A percentile compares a stretch with the other conserved stretches of the same genome.
Evolutionary conservation across 805 yeast genomes (phyloP).

Genomic region (Myxozyma neglecta): DNA sequence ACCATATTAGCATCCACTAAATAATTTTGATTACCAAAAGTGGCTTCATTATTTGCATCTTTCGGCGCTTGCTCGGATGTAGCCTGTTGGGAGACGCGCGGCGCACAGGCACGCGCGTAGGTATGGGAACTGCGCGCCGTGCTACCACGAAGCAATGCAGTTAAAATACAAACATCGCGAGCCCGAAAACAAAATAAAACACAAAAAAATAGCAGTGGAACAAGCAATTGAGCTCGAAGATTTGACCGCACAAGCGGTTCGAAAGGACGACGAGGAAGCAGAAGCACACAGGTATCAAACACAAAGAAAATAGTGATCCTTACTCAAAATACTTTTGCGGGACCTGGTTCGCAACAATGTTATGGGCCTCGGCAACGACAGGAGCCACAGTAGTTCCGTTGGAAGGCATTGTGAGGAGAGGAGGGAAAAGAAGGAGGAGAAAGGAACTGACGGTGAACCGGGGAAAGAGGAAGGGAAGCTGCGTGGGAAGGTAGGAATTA

Average conservation of each 20-base stretch:
- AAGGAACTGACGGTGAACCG: background rate
- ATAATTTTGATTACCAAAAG: background rate
- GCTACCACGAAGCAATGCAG: background rate
- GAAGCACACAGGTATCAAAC: too few species aligned
- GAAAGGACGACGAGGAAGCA: too few species aligned
- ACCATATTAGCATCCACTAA: background rate
- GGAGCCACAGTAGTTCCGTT: constrained; percentile 14
- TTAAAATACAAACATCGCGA: background rate
- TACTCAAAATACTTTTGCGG: constrained; percentile 37
- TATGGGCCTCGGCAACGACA: constrained; percentile 36
- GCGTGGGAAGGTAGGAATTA: background rate
- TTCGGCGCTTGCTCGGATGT: too few species aligned
- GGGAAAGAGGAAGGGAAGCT: background rate
- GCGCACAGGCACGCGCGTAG: background rate
- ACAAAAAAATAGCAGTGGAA: background rate
- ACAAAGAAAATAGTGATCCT: background rate
- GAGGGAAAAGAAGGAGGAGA: background rate
- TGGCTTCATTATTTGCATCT: background rate
- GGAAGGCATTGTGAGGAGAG: constrained; percentile 6
- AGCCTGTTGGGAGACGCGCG: background rate
- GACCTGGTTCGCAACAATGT: constrained; percentile 32
- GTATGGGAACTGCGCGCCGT: constrained; percentile 5
- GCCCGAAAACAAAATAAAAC: background rate
- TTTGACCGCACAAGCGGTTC: too few species aligned
- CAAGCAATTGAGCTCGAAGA: background rate